These are phyloP conservation scores for Amaranthus tricolor DNA, from an alignment of 179 eudicot genomes.

Conservation along the genomic window DNA sequence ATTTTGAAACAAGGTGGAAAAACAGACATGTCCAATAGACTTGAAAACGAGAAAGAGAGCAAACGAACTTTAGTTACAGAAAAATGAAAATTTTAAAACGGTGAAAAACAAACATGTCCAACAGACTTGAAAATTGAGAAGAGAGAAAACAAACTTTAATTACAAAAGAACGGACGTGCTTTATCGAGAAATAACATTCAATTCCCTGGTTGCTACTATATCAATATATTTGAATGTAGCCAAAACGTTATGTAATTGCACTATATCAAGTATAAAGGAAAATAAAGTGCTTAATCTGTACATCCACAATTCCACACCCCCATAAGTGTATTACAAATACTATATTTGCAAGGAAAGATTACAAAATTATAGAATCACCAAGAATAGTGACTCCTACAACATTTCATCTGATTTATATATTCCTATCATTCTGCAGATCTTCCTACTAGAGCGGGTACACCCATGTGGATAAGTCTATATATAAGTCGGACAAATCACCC, in stretches of 20 bases:
- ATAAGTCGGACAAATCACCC: slow-evolving; percentile 12
- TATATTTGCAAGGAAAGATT: slow-evolving; percentile 18
- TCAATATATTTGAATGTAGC: not conserved
- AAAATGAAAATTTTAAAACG: too few relatives aligned
- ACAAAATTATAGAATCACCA: slow-evolving; percentile 32
- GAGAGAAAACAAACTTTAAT: not conserved
- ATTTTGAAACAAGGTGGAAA: too few relatives aligned
- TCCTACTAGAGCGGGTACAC: slow-evolving; percentile 15
- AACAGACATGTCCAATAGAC: too few relatives aligned
- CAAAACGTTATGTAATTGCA: slow-evolving; percentile 1
- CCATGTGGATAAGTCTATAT: not conserved
- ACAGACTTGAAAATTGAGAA: not conserved
- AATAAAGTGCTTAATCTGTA: slow-evolving; percentile 31
- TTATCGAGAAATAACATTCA: slow-evolving; percentile 9
- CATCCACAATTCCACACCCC: slow-evolving; percentile 29
- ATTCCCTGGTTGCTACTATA: slow-evolving; percentile 4
- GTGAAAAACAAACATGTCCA: not conserved
- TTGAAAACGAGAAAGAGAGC: too few relatives aligned
- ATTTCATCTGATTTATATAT: slow-evolving; percentile 8
- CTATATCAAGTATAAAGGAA: slow-evolving; percentile 9
- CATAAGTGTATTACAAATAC: slow-evolving; percentile 23
- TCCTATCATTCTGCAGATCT: slow-evolving; percentile 21
- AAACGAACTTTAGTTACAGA: not conserved
- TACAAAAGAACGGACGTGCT: not conserved
- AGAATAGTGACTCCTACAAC: slow-evolving; percentile 16